Percentiles rank a stretch among this genome's conserved stretches.
Conservation (phyloP, 1,284 basidiomycete genomes). For the Tylopilus sp. region DNA sequence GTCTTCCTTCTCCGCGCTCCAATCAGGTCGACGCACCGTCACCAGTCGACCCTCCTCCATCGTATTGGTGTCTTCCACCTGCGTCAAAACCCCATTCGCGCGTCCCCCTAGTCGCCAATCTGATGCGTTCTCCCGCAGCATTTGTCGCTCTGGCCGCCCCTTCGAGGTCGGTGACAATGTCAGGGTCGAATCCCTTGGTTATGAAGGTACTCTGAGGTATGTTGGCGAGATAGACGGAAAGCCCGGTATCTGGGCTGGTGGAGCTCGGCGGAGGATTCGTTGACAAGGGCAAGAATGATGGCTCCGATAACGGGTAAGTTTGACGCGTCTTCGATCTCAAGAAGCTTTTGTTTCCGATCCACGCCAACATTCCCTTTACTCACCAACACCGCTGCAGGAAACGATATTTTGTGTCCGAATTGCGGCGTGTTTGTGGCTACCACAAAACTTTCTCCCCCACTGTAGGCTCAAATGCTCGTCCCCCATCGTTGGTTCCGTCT, state of each 20-base stretch:
- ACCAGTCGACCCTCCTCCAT: conserved; percentile 60
- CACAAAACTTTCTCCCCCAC: conserved; percentile 83
- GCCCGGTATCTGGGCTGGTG: conserved; percentile 91
- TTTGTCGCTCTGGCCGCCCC: conserved; percentile 53
- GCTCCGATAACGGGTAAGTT: conserved; percentile 88
- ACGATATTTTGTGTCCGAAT: conserved; percentile 87
- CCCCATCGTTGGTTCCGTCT: conserved; percentile 85
- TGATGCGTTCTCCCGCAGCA: conserved; percentile 61
- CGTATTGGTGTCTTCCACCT: conserved; percentile 53
- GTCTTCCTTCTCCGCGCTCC: conserved; percentile 35
- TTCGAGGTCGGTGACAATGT: conserved; percentile 86
- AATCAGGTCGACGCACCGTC: conserved; percentile 54
- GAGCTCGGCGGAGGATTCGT: conserved; percentile 87
- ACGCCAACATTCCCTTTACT: background rate
- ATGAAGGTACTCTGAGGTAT: conserved; percentile 85
- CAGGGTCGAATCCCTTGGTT: conserved; percentile 85
- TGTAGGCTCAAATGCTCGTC: conserved; percentile 69
- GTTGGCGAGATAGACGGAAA: conserved; percentile 89
- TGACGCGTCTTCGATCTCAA: conserved; percentile 13
- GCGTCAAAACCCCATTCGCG: conserved; percentile 65
- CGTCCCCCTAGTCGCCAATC: conserved; percentile 73
- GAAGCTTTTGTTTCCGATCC: background rate
- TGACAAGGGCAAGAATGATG: conserved; percentile 98
- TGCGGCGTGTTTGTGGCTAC: conserved; percentile 94
- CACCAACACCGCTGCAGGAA: conserved; percentile 56